These are phyloP conservation scores for Boletus pseudo-olivaceus DNA, from an alignment of 768 basidiomycete species.

Conservation along the genomic window DNA sequence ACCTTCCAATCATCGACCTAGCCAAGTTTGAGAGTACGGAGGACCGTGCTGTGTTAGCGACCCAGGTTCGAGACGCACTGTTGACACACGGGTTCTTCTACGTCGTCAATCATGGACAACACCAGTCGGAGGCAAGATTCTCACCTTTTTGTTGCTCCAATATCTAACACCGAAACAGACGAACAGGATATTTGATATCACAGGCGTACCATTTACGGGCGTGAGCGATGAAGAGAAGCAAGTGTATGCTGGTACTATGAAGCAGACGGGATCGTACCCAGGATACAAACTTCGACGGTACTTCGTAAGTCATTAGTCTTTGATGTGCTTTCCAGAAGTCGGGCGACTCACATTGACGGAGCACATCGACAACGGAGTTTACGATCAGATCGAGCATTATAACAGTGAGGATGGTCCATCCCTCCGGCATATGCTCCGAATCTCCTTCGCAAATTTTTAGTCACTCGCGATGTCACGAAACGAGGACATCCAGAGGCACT, in stretches of 20 bases:
- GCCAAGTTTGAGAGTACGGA: conserved; percentile 37
- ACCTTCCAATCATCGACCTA: conserved; percentile 52
- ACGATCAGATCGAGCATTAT: conserved; percentile 62
- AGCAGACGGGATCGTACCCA: conserved; percentile 45
- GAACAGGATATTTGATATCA: too few relatives aligned
- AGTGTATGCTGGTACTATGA: conserved; percentile 37
- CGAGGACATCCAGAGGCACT: conserved; percentile 47
- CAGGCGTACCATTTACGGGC: conserved; percentile 40
- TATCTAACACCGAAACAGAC: conserved; percentile 37
- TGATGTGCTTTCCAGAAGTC: not conserved
- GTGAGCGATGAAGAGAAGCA: conserved; percentile 44
- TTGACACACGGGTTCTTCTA: conserved; percentile 42
- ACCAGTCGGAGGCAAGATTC: conserved; percentile 34
- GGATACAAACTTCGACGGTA: conserved; percentile 52
- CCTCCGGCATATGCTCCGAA: not conserved
- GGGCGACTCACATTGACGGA: conserved; percentile 18
- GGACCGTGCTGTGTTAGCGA: conserved; percentile 36
- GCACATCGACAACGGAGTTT: conserved; percentile 61
- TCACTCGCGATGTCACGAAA: conserved; percentile 47
- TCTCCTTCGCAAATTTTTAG: conserved; percentile 26
- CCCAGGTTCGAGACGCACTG: conserved; percentile 46
- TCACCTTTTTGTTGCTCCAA: conserved; percentile 4
- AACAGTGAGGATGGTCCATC: conserved; percentile 40
- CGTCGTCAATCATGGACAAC: conserved; percentile 37
- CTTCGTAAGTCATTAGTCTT: conserved; percentile 34